These are phyloP conservation scores for Byssochlamys sp. DNA, from an alignment of 2,329 filamentous ascomycete genomes.

Conservation along the genomic window DNA sequence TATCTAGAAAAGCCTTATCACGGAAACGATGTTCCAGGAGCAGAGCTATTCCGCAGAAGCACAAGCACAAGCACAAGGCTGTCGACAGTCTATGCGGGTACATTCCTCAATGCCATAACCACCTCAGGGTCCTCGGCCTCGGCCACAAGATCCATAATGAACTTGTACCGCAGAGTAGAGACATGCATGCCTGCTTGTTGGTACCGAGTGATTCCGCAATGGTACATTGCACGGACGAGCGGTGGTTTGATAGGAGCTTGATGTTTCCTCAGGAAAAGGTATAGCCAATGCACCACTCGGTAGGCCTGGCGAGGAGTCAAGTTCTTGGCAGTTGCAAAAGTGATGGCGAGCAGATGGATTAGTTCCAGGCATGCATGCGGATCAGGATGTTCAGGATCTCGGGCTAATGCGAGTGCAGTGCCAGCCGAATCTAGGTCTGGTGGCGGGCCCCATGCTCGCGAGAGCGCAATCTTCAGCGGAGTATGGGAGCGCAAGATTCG, in stretches of 20 bases:
- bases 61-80: not conserved
- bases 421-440: conserved; percentile 13
- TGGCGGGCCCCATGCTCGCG: conserved; percentile 18
- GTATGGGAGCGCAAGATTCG: conserved; percentile 28
- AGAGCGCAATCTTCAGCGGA: conserved; percentile 28
- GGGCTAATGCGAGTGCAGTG: conserved; percentile 13
- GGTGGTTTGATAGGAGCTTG: conserved; percentile 33
- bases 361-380: conserved; percentile 32
- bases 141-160: conserved; percentile 36
- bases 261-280: conserved; percentile 34
- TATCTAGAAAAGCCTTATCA: not conserved
- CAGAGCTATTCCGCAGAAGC: not conserved
- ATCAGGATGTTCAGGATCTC: conserved; percentile 17
- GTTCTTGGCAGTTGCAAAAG: conserved; percentile 30
- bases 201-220: conserved; percentile 39
- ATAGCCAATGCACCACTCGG: conserved; percentile 39
- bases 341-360: conserved; percentile 37
- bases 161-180: conserved; percentile 27
- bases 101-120: conserved; percentile 19
- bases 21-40: not conserved
- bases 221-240: conserved; percentile 42
- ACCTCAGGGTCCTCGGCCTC: conserved; percentile 35
- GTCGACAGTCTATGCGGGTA: not conserved
- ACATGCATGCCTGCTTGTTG: conserved; percentile 29
- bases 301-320: conserved; percentile 34